Conservation (phyloP, 176 grass and related monocot species). For the Tillandsia fasciculata region DNA sequence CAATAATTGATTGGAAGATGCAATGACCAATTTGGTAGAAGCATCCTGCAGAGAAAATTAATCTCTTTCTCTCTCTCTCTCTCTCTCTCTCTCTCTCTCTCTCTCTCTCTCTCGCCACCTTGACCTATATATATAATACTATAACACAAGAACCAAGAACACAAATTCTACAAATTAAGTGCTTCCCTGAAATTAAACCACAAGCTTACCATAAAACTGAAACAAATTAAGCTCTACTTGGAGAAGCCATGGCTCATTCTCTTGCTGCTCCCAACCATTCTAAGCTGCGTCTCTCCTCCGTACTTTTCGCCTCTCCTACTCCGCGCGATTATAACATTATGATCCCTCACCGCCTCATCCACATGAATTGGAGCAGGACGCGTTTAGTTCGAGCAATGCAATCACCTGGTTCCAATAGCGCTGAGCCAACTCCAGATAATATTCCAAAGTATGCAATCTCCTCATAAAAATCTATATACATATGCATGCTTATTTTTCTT, state of each 20-base stretch:
- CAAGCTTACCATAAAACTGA: neutral
- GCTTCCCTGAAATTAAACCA: neutral
- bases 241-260: constrained; percentile 9
- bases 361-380: neutral
- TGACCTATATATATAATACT: no score
- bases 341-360: neutral
- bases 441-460: neutral
- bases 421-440: neutral
- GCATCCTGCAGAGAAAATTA: no score
- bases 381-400: neutral
- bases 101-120: no score
- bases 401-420: neutral
- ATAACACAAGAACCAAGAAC: no score
- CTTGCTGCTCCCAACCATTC: neutral
- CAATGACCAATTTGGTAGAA: no score
- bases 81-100: no score
- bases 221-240: neutral
- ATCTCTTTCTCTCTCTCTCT: no score
- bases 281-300: neutral
- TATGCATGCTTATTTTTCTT: neutral
- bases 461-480: neutral
- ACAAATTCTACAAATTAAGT: neutral
- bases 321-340: neutral
- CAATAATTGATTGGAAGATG: no score
- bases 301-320: neutral